A percentile compares a stretch with the other conserved stretches of the same genome.
These are phyloP conservation scores for Crithidia sp. DNA, from an alignment of 208 protist genomes.

Conservation along the genomic window DNA sequence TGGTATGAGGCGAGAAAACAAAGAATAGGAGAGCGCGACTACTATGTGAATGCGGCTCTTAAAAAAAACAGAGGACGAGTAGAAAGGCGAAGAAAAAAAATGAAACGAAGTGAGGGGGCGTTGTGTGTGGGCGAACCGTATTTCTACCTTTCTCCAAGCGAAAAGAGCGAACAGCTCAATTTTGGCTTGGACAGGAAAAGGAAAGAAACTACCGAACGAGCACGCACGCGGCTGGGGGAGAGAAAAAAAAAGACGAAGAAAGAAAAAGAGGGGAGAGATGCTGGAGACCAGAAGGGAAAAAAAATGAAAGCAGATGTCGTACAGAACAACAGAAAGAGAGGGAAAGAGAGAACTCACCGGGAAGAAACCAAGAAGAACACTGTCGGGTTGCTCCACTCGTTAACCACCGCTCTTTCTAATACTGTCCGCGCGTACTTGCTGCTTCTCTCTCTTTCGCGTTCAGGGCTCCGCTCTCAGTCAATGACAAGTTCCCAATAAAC, in stretches of 20 bases:
- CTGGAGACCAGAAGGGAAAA: not conserved
- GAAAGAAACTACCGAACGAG: not conserved
- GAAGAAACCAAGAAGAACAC: not conserved
- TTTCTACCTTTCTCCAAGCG: not conserved
- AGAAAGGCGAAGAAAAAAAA: not conserved
- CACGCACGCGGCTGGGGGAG: not conserved
- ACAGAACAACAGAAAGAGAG: not conserved
- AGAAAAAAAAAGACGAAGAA: conserved; percentile 3
- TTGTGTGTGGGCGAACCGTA: not conserved
- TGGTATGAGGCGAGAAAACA: not conserved
- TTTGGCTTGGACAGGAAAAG: not conserved
- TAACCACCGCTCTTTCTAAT: conserved; percentile 4
- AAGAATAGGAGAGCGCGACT: not conserved
- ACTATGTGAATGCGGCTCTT: not conserved
- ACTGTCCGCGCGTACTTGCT: conserved; percentile 4
- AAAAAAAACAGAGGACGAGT: no score
- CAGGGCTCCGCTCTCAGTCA: conserved; percentile 10
- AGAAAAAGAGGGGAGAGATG: conserved; percentile 5
- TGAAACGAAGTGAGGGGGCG: not conserved
- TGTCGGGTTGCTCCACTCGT: not conserved
- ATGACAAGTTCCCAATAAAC: conserved; percentile 11
- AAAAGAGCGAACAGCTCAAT: conserved; percentile 8
- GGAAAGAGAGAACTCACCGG: conserved; percentile 4
- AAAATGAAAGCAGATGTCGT: conserved; percentile 8
- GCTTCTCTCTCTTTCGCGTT: not conserved